Evolutionary conservation across 106 monocot species (phyloP).

Genomic region (Cymbidium sinense): DNA sequence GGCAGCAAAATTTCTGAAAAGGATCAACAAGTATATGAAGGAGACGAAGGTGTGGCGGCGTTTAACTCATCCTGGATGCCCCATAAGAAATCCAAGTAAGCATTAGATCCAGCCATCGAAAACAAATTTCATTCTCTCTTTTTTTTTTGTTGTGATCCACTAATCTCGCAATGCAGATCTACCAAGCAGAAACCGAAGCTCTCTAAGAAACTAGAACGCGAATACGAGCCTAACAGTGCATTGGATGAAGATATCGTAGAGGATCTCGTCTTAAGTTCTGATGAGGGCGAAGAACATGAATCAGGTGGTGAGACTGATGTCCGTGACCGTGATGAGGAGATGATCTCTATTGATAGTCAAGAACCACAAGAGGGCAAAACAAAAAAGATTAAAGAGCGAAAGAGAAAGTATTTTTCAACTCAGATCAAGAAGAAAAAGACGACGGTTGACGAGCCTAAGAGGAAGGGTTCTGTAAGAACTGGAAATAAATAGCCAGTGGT

Average conservation of each 20-base stretch:
- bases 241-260: slow-evolving; percentile 81
- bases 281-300: slow-evolving; percentile 18
- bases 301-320: slow-evolving; percentile 8
- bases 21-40: slow-evolving; percentile 14
- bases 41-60: slow-evolving; percentile 36
- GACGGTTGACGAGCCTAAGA: not conserved
- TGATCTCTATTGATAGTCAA: slow-evolving; percentile 1
- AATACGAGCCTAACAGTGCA: slow-evolving; percentile 13
- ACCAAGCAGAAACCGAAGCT: slow-evolving; percentile 21
- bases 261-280: slow-evolving; percentile 80
- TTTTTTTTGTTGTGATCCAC: not conserved
- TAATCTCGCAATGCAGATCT: slow-evolving; percentile 13
- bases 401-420: not conserved
- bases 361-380: not conserved
- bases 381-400: not conserved
- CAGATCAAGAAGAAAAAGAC: not conserved
- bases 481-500: not conserved
- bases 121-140: too few species aligned
- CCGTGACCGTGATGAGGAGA: not conserved
- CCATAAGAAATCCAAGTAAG: slow-evolving; percentile 61
- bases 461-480: not conserved
- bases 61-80: slow-evolving; percentile 85
- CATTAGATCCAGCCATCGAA: not conserved
- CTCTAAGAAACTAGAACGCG: slow-evolving; percentile 31
- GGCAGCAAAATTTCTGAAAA: slow-evolving; percentile 29